Base-by-base conservation (phyloP, 768 basidiomycete genomes). In the Mycena metata region DNA sequence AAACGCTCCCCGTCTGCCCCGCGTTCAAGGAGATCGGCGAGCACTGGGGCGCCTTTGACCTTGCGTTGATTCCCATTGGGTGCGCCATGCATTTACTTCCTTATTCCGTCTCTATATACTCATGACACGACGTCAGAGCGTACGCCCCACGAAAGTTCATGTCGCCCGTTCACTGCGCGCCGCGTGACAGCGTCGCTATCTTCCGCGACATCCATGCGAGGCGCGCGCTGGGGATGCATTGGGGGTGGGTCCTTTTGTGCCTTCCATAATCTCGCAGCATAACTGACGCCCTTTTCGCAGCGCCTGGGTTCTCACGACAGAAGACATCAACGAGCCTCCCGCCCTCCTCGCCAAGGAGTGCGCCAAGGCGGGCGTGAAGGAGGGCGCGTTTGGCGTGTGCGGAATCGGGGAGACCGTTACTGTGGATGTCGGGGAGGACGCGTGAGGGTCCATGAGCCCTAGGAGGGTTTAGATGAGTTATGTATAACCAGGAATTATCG, bases 31-130 rank as follows among this genome's bases (percentile, higher is more conserved):
- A 91, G 76, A 90, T 95, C 57, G 93, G 92, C 2, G 81, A 86
- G 54, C 76, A 74, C 13, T 88, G 88, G 68, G 90, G 89, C 0
- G 85, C 83, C 0, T 89, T 93, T 71, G 91, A 93, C 73, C 78
- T 92, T 36, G 89, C 89, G 5, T 75, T 92, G 76, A 89, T 93
- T 66, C 91, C 92, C 0, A 91, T 91, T n/a, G 86, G 89, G 84
- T 86, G 79, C 74, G 75, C 77, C 7, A 6, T 36, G 36, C 36
- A 12, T n/a, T n/a, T n/a, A n/a, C n/a, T n/a, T n/a, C n/a, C n/a
- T n/a, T n/a, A n/a, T n/a, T n/a, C n/a, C n/a, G n/a, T n/a, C n/a
- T n/a, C n/a, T n/a, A n/a, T n/a, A n/a, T n/a, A n/a, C n/a, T n/a
- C n/a, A n/a, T n/a, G n/a, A n/a, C n/a, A n/a, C n/a, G n/a, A n/a